Evolutionary conservation across 768 basidiomycete genomes (phyloP), one percentile per base, ranked within the genome.

Genomic region (Clavaria fumosa): DNA sequence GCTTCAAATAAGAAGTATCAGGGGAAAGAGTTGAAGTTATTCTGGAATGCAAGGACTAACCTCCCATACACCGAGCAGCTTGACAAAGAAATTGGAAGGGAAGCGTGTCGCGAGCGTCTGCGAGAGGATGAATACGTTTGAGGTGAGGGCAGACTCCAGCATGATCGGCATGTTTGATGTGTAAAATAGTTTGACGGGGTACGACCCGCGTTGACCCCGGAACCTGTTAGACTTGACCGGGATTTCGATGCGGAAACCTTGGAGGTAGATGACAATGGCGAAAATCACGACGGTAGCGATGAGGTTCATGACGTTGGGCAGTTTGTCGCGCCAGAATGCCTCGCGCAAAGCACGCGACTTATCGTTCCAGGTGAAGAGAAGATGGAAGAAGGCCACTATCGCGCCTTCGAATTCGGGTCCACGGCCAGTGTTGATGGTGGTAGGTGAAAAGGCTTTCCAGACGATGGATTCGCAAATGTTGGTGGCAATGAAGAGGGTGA

Each of bases 111-210:
- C 78, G 43, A 97, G 72, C 91, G 97, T 97, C 61, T 97, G 95
- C 21, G 77, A 83, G 50, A 97, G 70, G 58, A 97, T 84, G 64
- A 90, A 97, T 21, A 99, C 77, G 57, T 99, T 93, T 41, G 76
- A 80, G 1, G 88, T 88, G 40, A 97, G 64, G 10, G 91, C 91
- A 10, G 74, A 78, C 62, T 97, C 85, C 43, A 97, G 73, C 93
- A 99, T 99, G 67, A 99, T 97, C 40, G 93, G 93, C 93, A 96
- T 99, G 66, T 97, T 99, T 31, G 76, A 81, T 11, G 95, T 97
- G 62, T 97, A 99, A 66, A 99, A 97, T 24, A 97, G 75, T 64
- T 97, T 97, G 65, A 99, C 72, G 36, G 95, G 95, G 66, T 96
- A 97, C 10, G 75, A 72, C 28, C 86, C 91, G 21, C 91, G 72